Evolutionary conservation across 768 basidiomycete species (phyloP), one percentile per base, ranked within the genome.

Genomic region (Boletus bicolor): DNA sequence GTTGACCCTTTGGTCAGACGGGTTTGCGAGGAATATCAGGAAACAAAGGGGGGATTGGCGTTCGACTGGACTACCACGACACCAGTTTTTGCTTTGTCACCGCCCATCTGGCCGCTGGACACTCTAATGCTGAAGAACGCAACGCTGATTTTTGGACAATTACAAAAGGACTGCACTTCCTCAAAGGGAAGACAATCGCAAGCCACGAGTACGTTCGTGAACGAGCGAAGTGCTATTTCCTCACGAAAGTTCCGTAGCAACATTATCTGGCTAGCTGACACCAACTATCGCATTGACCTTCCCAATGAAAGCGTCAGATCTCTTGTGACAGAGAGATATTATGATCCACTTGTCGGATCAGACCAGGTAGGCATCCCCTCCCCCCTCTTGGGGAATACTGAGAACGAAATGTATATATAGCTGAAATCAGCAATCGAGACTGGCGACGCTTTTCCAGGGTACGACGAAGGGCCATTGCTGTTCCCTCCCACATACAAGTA

Each of bases 401-500:
- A 39, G 10, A 52, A 26, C 19, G n/a, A 42, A 52, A 30, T 17
- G 2, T 15, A 19, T 34, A 7, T 57, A 41, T 59, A 96, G 93
- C 76, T 99, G 5, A 82, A 79, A 45, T 78, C 80, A 62, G 86
- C 78, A 2, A 91, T 96, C 72, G 83, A 88, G 55, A 71, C 76
- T 5, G 79, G 84, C n/a, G 79, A 79, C 9, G 92, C 85, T 2
- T 99, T 98, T 64, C 67, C 70, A 15, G 91, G 88, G 15, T 98
- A 92, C 61, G 79, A 86, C 53, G 97, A 99, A 72, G 96, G 93
- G 0, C 91, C 91, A 0, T 70, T 98, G 17, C 67, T 90, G n/a
- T 99, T 99, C 75, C 77, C 84, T 14, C 97, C 97, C 8, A 99
- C 96, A 2, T 98, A 99, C 75, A 90, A 92, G 59, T 98, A 95